phyloP scores from a whole-genome alignment of 257 asterid species.

The Echium plantagineum region DNA sequence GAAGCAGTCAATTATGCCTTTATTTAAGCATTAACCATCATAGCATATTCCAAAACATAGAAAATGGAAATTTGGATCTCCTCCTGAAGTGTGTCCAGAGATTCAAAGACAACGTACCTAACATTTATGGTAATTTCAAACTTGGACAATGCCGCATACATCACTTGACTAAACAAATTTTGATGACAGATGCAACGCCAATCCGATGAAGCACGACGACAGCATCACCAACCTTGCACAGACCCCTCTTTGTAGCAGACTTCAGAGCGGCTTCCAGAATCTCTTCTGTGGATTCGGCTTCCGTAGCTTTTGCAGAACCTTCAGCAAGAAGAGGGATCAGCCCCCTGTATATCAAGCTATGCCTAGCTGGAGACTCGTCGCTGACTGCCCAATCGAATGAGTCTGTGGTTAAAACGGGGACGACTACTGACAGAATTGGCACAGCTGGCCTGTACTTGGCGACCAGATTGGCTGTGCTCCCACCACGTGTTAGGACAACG shows the following conservation, averaged over 20 bases:
- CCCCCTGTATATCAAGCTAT: conserved; percentile 71
- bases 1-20: no score
- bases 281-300: conserved; percentile 70
- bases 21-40: no score
- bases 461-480: conserved; percentile 73
- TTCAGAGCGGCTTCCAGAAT: conserved; percentile 49
- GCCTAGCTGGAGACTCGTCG: conserved; percentile 77
- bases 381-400: conserved; percentile 70
- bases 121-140: background rate
- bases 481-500: conserved; percentile 80
- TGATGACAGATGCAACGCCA: conserved; percentile 66
- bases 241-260: conserved; percentile 38
- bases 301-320: conserved; percentile 72
- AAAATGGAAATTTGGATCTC: no score
- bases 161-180: conserved; percentile 61
- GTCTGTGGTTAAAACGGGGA: conserved; percentile 56
- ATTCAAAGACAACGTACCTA: no score
- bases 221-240: conserved; percentile 66
- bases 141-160: conserved; percentile 10
- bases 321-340: conserved; percentile 71
- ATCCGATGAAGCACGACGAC: conserved; percentile 71
- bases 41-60: no score
- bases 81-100: no score
- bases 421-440: conserved; percentile 74
- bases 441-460: conserved; percentile 84